A percentile compares a stretch with the other conserved stretches of the same genome.
Evolutionary conservation across 2,329 filamentous ascomycete genomes (phyloP).

Genomic region (Lasiodiplodia hormozganensis): DNA sequence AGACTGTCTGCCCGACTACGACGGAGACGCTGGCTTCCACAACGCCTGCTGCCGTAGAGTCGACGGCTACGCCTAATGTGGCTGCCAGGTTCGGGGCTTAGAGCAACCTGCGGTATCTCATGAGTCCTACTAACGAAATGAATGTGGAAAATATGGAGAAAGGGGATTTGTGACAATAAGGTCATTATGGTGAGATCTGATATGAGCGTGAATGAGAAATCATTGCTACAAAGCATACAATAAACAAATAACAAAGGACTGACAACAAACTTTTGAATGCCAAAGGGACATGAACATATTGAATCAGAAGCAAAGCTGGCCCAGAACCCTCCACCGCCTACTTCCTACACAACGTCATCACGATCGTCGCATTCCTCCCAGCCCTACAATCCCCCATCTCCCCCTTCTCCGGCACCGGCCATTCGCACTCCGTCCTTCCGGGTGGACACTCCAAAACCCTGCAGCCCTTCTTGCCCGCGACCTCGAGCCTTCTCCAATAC

Average conservation of each 20-base stretch:
- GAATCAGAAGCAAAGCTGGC: not conserved
- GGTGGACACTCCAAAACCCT: conserved; percentile 8
- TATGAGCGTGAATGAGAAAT: too few relatives aligned
- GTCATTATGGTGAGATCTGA: too few relatives aligned
- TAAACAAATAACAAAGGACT: too few relatives aligned
- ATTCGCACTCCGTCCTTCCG: not conserved
- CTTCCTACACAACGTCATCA: conserved; percentile 7
- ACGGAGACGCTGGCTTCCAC: conserved; percentile 31
- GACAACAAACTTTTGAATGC: too few relatives aligned
- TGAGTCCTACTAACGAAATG: not conserved
- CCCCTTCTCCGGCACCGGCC: conserved; percentile 10
- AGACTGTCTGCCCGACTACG: conserved; percentile 28
- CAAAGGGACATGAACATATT: too few relatives aligned
- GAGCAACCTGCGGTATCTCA: not conserved
- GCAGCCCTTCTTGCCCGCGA: not conserved
- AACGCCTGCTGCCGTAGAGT: not conserved
- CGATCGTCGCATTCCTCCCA: not conserved
- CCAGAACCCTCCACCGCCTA: not conserved
- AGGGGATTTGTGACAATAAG: too few relatives aligned
- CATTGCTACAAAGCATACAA: too few relatives aligned
- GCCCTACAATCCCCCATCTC: conserved; percentile 12
- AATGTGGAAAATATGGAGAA: not conserved
- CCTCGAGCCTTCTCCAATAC: conserved; percentile 4
- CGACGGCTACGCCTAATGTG: not conserved
- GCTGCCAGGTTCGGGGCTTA: not conserved